Conservation (phyloP, 2,329 filamentous ascomycete species). For the Ophiostoma populinum region DNA sequence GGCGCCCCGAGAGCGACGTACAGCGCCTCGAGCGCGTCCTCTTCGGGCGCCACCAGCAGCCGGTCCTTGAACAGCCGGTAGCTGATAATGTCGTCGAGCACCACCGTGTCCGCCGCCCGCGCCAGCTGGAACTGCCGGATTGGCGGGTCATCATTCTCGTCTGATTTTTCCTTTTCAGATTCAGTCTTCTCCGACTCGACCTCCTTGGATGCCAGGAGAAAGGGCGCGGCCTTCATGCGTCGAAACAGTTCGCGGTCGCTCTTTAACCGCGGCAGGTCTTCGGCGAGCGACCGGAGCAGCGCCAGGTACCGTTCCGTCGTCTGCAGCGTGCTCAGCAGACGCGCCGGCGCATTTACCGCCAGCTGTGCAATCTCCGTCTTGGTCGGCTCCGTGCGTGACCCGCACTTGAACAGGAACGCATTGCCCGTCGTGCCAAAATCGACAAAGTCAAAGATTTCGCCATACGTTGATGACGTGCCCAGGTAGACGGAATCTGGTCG, state of each 20-base stretch:
- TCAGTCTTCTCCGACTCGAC: slow-evolving; percentile 16
- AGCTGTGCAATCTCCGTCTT: slow-evolving; percentile 70
- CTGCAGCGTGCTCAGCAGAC: slow-evolving; percentile 64
- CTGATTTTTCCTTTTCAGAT: slow-evolving; percentile 23
- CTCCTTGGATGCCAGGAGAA: slow-evolving; percentile 73
- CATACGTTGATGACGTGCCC: slow-evolving; percentile 52
- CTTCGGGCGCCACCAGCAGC: slow-evolving; percentile 74
- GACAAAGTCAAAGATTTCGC: slow-evolving; percentile 91
- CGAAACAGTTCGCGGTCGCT: slow-evolving; percentile 63
- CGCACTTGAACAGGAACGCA: slow-evolving; percentile 70
- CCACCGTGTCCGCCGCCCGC: slow-evolving; percentile 51
- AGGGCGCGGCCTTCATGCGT: slow-evolving; percentile 57
- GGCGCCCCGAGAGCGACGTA: slow-evolving; percentile 68
- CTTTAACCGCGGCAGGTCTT: slow-evolving; percentile 51
- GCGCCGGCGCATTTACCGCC: slow-evolving; percentile 67
- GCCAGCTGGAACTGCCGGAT: slow-evolving; percentile 68
- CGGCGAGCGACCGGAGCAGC: slow-evolving; percentile 64
- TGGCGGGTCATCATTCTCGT: slow-evolving; percentile 31
- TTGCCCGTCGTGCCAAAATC: slow-evolving; percentile 84
- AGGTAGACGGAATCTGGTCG: slow-evolving; percentile 65
- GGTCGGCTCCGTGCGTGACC: slow-evolving; percentile 80
- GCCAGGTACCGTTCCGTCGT: slow-evolving; percentile 73
- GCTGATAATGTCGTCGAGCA: slow-evolving; percentile 76
- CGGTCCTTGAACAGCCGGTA: slow-evolving; percentile 77
- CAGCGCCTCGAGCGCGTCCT: slow-evolving; percentile 71